Conservation (phyloP, 2,329 filamentous ascomycete genomes). For the Capronia epimyces region DNA sequence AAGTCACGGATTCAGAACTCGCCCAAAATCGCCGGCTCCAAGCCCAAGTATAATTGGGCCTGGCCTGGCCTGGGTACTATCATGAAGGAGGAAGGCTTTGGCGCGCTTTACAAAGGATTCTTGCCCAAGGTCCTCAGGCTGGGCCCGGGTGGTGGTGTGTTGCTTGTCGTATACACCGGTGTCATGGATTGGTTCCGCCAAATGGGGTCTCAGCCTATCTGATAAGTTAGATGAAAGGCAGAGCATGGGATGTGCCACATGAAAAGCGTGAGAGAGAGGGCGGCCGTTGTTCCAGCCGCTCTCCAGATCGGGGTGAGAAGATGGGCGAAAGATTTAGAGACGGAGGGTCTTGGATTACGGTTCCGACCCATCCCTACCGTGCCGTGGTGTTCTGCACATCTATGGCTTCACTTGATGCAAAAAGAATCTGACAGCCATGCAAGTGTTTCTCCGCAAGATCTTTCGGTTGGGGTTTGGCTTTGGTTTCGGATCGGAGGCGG, state of each 20-base stretch:
- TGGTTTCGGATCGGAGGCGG: no score
- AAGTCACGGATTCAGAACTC: constrained; percentile 98
- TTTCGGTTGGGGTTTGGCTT: no score
- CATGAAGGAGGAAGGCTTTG: constrained; percentile 86
- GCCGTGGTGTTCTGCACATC: no score
- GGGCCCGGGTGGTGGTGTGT: constrained; percentile 62
- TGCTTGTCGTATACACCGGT: constrained; percentile 47
- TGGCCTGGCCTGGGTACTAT: constrained; percentile 82
- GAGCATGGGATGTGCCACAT: not conserved
- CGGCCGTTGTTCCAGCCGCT: no score
- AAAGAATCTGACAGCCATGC: no score
- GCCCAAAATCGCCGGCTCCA: constrained; percentile 69
- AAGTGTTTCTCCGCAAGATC: no score
- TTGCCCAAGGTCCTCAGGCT: constrained; percentile 83
- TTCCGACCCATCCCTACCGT: no score
- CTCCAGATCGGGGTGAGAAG: no score
- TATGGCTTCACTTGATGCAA: no score
- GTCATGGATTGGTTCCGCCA: constrained; percentile 78
- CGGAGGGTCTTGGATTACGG: no score
- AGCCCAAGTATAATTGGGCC: constrained; percentile 98
- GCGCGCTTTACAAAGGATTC: constrained; percentile 95
- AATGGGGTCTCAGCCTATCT: constrained; percentile 42
- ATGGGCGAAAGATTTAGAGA: no score
- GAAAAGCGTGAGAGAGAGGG: not conserved
- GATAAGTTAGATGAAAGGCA: not conserved